These are phyloP conservation scores for Logfia minima DNA, from an alignment of 129 eudicot genomes.

Conservation along the genomic window DNA sequence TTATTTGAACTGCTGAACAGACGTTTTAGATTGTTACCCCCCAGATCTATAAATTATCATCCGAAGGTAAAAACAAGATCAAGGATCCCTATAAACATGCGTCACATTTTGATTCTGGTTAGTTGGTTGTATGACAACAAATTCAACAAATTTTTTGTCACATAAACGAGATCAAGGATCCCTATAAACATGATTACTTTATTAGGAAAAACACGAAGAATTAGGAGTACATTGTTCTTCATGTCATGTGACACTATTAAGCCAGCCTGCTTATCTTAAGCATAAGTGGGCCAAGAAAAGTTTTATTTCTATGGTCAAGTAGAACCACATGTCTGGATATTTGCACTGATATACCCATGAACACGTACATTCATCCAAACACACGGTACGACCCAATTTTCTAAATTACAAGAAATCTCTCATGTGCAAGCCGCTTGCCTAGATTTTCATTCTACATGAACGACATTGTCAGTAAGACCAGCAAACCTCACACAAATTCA, in stretches of 20 bases:
- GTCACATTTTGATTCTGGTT: too few species aligned
- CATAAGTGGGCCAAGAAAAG: neutral
- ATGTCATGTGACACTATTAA: neutral
- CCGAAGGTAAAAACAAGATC: too few species aligned
- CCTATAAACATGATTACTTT: neutral
- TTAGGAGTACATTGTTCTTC: neutral
- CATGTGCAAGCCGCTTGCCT: conserved; percentile 86
- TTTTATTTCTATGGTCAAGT: neutral
- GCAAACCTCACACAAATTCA: neutral
- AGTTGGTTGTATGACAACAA: too few species aligned
- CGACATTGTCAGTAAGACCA: neutral
- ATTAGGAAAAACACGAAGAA: neutral
- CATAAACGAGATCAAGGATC: neutral
- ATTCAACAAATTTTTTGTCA: too few species aligned
- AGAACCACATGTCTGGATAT: conserved; percentile 7
- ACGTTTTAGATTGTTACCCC: too few species aligned
- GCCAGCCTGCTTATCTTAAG: neutral
- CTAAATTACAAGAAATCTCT: conserved; percentile 29
- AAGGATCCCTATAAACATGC: too few species aligned
- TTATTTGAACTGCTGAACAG: too few species aligned
- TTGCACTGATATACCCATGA: conserved; percentile 7
- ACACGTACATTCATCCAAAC: neutral
- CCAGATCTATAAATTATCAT: too few species aligned
- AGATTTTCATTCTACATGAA: conserved; percentile 61
- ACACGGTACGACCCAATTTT: conserved; percentile 4